Evolutionary conservation across 148 eudicot genomes (phyloP).

Genomic region (Pharnaceum exiguum): DNA sequence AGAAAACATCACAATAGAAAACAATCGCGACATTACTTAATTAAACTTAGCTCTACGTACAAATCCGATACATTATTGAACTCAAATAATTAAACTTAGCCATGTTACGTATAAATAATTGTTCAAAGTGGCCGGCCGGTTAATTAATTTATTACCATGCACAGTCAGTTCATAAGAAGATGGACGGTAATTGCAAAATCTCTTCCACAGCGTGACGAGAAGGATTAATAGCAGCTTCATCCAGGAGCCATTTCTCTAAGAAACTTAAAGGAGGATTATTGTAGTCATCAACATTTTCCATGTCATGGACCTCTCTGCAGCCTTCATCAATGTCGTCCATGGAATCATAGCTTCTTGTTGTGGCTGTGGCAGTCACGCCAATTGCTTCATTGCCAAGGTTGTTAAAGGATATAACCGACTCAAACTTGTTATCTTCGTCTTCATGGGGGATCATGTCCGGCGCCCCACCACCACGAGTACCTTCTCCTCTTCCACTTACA

Average conservation of each 20-base stretch:
- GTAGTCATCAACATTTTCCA: constrained; percentile 10
- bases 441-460: constrained; percentile 14
- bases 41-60: no score
- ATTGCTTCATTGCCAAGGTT: background rate
- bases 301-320: constrained; percentile 9
- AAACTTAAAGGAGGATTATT: constrained; percentile 59
- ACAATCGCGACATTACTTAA: no score
- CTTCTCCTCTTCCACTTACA: background rate
- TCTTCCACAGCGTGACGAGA: constrained; percentile 44
- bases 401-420: constrained; percentile 13
- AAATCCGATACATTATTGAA: no score
- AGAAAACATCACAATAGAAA: no score
- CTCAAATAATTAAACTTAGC: no score
- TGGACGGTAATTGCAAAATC: constrained; percentile 57
- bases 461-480: no score
- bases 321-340: constrained; percentile 14
- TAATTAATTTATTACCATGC: no score
- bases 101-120: no score
- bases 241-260: constrained; percentile 84
- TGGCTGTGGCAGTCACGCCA: background rate
- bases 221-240: constrained; percentile 49
- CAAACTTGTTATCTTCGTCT: constrained; percentile 21
- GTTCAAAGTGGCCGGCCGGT: no score
- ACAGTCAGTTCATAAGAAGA: constrained; percentile 45
- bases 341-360: background rate